Evolutionary conservation across 2,329 filamentous ascomycete genomes (phyloP).

Genomic region (Ophiostoma piceae): DNA sequence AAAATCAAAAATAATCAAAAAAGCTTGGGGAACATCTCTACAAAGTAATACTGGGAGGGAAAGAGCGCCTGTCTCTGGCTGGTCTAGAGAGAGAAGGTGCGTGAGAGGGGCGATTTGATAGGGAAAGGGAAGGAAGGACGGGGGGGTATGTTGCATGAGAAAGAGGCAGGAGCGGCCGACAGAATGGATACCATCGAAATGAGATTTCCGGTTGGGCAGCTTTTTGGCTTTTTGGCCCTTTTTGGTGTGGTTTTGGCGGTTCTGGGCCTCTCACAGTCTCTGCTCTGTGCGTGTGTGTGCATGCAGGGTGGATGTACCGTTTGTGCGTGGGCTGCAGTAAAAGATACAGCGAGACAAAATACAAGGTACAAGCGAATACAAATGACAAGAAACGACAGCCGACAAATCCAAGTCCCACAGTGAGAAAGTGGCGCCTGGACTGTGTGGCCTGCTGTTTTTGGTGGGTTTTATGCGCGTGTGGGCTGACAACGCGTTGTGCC

Average conservation of each 20-base stretch:
- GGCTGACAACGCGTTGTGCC: constrained; percentile 18
- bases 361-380: not conserved
- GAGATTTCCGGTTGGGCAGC: constrained; percentile 28
- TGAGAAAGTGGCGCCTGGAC: constrained; percentile 20
- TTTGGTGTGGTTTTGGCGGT: constrained; percentile 15
- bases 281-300: constrained; percentile 1
- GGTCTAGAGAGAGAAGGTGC: constrained; percentile 21
- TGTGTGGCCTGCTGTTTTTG: constrained; percentile 13
- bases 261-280: constrained; percentile 3
- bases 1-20: constrained; percentile 4
- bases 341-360: not conserved
- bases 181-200: constrained; percentile 26
- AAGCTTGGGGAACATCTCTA: constrained; percentile 16
- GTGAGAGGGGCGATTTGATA: constrained; percentile 28
- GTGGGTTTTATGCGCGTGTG: constrained; percentile 14
- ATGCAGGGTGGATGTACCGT: not conserved
- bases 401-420: constrained; percentile 19
- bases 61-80: constrained; percentile 22
- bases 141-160: constrained; percentile 21
- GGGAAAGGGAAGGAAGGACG: constrained; percentile 22
- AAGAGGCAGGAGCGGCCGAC: constrained; percentile 24
- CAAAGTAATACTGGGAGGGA: constrained; percentile 11
- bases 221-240: constrained; percentile 10
- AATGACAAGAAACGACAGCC: constrained; percentile 9
- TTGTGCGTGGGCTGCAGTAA: not conserved